phyloP scores from a whole-genome alignment of 352 stramenopile species.

The Phytophthora europaea region DNA sequence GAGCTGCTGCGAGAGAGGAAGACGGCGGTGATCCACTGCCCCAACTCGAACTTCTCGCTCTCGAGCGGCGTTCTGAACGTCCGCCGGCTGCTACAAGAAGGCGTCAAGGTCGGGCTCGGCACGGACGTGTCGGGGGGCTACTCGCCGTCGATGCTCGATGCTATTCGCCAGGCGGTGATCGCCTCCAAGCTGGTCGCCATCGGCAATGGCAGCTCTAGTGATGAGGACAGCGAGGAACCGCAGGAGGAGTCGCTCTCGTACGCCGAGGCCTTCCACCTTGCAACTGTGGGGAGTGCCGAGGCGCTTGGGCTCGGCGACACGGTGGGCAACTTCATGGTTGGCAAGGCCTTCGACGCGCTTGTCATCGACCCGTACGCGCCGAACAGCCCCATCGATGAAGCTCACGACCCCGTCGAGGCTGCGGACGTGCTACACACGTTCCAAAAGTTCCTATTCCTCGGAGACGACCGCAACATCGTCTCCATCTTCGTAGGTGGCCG shows the following conservation, averaged over 20 bases:
- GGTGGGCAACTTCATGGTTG: conserved; percentile 90
- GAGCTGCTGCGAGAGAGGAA: conserved; percentile 68
- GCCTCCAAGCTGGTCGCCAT: conserved; percentile 89
- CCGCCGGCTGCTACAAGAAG: conserved; percentile 72
- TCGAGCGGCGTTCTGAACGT: conserved; percentile 90
- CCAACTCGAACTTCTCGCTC: conserved; percentile 96
- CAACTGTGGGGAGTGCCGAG: conserved; percentile 90
- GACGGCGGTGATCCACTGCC: conserved; percentile 94
- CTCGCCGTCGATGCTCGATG: conserved; percentile 94
- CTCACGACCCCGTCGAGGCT: conserved; percentile 52
- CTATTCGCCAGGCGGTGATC: conserved; percentile 91
- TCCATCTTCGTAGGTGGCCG: conserved; percentile 85
- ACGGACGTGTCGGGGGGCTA: conserved; percentile 96
- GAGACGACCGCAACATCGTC: conserved; percentile 92
- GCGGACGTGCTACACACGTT: conserved; percentile 78
- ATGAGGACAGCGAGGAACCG: conserved; percentile 33
- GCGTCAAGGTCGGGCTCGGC: conserved; percentile 93
- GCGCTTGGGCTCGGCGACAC: conserved; percentile 79
- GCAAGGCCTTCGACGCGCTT: conserved; percentile 94
- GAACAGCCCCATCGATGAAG: conserved; percentile 76
- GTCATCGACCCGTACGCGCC: conserved; percentile 74
- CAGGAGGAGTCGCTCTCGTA: conserved; percentile 60
- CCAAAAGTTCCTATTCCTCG: conserved; percentile 93
- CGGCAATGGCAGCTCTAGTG: conserved; percentile 61
- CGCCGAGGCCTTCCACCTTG: conserved; percentile 92